Percentiles rank a stretch among this genome's conserved stretches.
These are phyloP conservation scores for Chlorociboria aeruginascens DNA, from an alignment of 495 filamentous ascomycete genomes.

Conservation along the genomic window DNA sequence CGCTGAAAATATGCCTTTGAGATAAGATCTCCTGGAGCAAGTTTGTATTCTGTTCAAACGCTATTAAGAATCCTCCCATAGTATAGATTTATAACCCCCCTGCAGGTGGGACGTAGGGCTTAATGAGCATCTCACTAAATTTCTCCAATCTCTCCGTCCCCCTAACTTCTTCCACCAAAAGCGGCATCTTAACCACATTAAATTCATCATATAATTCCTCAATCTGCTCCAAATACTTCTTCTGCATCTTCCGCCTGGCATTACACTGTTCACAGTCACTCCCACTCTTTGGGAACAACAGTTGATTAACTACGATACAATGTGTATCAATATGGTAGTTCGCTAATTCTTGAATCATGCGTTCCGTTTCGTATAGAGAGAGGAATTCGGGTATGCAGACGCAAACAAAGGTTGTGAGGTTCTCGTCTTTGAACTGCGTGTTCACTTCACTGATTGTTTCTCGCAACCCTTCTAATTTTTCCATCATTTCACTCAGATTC, in stretches of 20 bases:
- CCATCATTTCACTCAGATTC: constrained; percentile 80
- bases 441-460: constrained; percentile 94
- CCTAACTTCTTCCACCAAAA: constrained; percentile 88
- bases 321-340: constrained; percentile 94
- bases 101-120: constrained; percentile 71
- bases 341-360: constrained; percentile 97
- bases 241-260: constrained; percentile 93
- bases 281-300: constrained; percentile 80
- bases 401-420: constrained; percentile 94
- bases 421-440: constrained; percentile 92
- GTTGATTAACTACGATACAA: constrained; percentile 94
- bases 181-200: constrained; percentile 95
- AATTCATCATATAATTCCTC: constrained; percentile 99
- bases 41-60: too few relatives aligned
- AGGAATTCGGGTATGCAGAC: constrained; percentile 98
- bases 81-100: constrained; percentile 16
- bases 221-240: constrained; percentile 98
- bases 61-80: background rate
- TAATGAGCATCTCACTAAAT: constrained; percentile 87
- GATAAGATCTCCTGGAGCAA: too few relatives aligned
- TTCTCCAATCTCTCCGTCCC: constrained; percentile 88
- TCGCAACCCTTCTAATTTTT: constrained; percentile 85
- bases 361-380: constrained; percentile 94
- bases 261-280: constrained; percentile 93
- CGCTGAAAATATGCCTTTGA: too few relatives aligned